Evolutionary conservation across 148 eudicot species (phyloP), one percentile per base, ranked within the genome.

Genomic region (Rheum nobile): DNA sequence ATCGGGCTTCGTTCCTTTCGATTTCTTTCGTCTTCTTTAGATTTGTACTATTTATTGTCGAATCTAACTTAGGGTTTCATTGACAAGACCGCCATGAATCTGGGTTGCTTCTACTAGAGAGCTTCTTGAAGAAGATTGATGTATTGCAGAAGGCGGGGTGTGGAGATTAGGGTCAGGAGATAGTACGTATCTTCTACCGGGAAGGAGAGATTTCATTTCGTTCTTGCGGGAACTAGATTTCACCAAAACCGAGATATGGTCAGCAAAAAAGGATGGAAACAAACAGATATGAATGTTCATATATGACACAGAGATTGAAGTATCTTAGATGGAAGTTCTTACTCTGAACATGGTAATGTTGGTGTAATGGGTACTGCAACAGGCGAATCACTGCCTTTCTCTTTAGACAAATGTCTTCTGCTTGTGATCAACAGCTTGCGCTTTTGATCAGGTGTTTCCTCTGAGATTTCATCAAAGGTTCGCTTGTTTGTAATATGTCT

Each of bases 281-380:
- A 34, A 13, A 42, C 3, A 29, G 29, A n/a, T 16, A 48, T 29
- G 21, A 32, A 29, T 35, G 46, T 59, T 21, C 5, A 21, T 8
- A n/a, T 13, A 34, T 34, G 11, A 72, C 29, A 34, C 1, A 1
- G 28, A n/a, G 54, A 35, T 55, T 29, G 26, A 34, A 29, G 12
- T 22, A 1, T 0, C n/a, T 48, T 48, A 48, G 1, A 48, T 48
- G 21, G 26, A 17, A 9, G 29, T 65, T 77, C 87, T 82, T 89
- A 89, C 93, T 82, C 83, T 75, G 87, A 81, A 74, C 69, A 83
- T 79, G 77, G 87, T 63, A 84, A 54, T 22, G 81, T 59, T 34
- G 92, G 96, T 35, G 92, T 87, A 48, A 59, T 32, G 37, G 91
- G 95, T 75, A 84, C 77, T 78, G 83, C 28, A 12, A 76, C 70